Conservation (phyloP, 2,329 filamentous ascomycete genomes). For the Fusarium sp. region DNA sequence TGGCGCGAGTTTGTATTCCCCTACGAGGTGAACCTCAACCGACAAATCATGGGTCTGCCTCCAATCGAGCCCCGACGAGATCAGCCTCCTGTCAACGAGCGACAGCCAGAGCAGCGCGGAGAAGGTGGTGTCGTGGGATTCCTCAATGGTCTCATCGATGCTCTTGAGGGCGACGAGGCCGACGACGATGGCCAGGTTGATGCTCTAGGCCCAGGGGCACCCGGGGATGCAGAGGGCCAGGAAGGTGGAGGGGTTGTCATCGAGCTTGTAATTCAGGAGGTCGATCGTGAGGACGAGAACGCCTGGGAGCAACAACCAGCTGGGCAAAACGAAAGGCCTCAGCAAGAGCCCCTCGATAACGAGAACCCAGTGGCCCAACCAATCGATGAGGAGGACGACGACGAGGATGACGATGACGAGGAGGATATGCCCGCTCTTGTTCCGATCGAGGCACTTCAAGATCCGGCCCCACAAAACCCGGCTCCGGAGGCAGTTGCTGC, state of each 20-base stretch:
- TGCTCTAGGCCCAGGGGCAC: constrained; percentile 36
- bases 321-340: constrained; percentile 28
- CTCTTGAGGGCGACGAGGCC: constrained; percentile 52
- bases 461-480: not conserved
- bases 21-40: constrained; percentile 63
- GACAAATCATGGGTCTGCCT: constrained; percentile 58
- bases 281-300: constrained; percentile 59
- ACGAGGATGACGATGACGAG: not conserved
- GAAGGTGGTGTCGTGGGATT: constrained; percentile 53
- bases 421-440: not conserved
- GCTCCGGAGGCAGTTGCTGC: not conserved
- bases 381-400: constrained; percentile 7
- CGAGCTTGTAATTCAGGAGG: constrained; percentile 53
- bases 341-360: constrained; percentile 10
- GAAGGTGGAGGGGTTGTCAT: constrained; percentile 50
- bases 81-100: constrained; percentile 28
- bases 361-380: constrained; percentile 8
- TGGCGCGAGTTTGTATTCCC: constrained; percentile 61
- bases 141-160: constrained; percentile 54
- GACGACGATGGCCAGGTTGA: constrained; percentile 44
- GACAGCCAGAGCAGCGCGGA: constrained; percentile 38
- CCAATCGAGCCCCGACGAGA: constrained; percentile 46
- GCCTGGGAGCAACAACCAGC: constrained; percentile 42
- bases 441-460: not conserved
- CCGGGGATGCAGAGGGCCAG: constrained; percentile 36